A percentile compares a stretch with the other conserved stretches of the same genome.
These are phyloP conservation scores for Colletotrichum graminicola DNA, from an alignment of 2,329 filamentous ascomycete genomes.

Conservation along the genomic window DNA sequence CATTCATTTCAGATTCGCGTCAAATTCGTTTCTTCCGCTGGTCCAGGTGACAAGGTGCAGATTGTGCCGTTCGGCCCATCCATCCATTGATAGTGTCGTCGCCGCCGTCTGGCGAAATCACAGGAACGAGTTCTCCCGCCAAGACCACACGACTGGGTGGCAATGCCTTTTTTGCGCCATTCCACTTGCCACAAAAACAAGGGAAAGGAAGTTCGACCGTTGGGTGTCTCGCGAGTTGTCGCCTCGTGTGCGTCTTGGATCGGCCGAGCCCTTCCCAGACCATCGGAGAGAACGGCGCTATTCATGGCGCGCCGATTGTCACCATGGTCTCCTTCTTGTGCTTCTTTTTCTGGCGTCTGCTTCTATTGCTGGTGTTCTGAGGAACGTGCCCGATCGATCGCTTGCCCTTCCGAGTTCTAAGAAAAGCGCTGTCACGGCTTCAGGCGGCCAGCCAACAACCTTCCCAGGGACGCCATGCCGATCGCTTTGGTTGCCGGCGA, in stretches of 20 bases:
- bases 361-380: conserved; percentile 20
- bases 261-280: neutral
- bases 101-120: neutral
- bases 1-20: neutral
- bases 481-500: conserved; percentile 36
- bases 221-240: conserved; percentile 25
- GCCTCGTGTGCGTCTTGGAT: conserved; percentile 6
- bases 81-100: conserved; percentile 1
- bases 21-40: neutral
- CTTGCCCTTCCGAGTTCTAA: conserved; percentile 14
- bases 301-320: neutral
- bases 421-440: conserved; percentile 39
- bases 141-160: neutral
- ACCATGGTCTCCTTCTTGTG: neutral
- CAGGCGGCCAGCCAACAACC: conserved; percentile 22
- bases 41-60: conserved; percentile 9
- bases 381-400: conserved; percentile 11
- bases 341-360: conserved; percentile 1
- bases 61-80: conserved; percentile 13
- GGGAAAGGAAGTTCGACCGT: conserved; percentile 20
- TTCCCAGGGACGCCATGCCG: conserved; percentile 20
- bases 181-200: neutral
- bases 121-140: neutral
- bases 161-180: conserved; percentile 27
- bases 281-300: neutral